phyloP scores from a whole-genome alignment of 2,329 filamentous ascomycete genomes.

The Trematosphaeria pertusa region DNA sequence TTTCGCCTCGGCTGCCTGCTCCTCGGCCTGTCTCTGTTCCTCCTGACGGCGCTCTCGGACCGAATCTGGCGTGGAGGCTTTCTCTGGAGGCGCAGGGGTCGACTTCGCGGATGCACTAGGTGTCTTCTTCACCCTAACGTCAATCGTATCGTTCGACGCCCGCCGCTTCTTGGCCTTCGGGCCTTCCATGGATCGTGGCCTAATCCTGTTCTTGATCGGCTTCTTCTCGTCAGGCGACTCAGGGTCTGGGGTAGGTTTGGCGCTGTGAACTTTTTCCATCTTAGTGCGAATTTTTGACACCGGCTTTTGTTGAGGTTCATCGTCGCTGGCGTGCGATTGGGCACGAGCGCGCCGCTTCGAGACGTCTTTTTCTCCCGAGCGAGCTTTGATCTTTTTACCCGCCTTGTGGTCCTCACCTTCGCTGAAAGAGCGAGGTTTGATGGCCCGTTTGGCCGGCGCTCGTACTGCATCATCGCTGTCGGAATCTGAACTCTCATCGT shows the following conservation, averaged over 20 bases:
- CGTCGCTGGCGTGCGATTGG: slow-evolving; percentile 40
- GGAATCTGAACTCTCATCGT: slow-evolving; percentile 44
- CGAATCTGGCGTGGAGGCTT: slow-evolving; percentile 40
- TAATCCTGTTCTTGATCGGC: slow-evolving; percentile 38
- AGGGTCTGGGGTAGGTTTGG: slow-evolving; percentile 42
- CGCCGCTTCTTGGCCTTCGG: slow-evolving; percentile 39
- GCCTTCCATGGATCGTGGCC: slow-evolving; percentile 41
- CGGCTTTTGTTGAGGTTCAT: slow-evolving; percentile 32
- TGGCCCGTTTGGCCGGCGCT: slow-evolving; percentile 38
- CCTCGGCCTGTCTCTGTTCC: slow-evolving; percentile 37
- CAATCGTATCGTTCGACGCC: slow-evolving; percentile 39
- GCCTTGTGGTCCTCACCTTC: slow-evolving; percentile 44
- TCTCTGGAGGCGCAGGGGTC: slow-evolving; percentile 44
- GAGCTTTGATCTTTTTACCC: slow-evolving; percentile 41
- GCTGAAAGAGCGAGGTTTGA: slow-evolving; percentile 42
- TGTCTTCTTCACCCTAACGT: slow-evolving; percentile 42
- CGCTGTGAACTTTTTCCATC: slow-evolving; percentile 28
- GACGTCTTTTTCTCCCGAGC: slow-evolving; percentile 39
- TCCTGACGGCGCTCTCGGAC: slow-evolving; percentile 45
- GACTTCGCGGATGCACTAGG: slow-evolving; percentile 44
- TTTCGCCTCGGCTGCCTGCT: slow-evolving; percentile 34
- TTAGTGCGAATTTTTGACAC: slow-evolving; percentile 35
- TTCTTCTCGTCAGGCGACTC: slow-evolving; percentile 47
- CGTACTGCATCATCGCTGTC: slow-evolving; percentile 49
- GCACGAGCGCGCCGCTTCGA: slow-evolving; percentile 31